phyloP scores from a whole-genome alignment of 371 early-diverging fungal genomes.

The Actinomucor elegans region DNA sequence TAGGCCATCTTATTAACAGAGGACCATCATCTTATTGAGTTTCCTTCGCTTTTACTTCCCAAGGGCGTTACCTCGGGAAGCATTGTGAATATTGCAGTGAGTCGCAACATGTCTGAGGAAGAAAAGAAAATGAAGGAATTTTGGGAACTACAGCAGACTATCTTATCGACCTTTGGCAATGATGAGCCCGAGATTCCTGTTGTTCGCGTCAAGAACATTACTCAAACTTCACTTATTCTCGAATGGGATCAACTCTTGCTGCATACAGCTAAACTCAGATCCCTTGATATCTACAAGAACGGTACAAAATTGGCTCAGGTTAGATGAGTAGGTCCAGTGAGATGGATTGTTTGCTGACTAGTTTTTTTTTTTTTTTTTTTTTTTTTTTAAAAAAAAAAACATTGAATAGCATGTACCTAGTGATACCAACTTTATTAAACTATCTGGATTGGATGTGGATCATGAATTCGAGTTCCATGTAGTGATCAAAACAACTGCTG shows the following conservation, averaged over 20 bases:
- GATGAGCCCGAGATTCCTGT: constrained; percentile 77
- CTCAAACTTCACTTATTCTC: constrained; percentile 88
- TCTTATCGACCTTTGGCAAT: constrained; percentile 78
- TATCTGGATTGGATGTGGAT: constrained; percentile 86
- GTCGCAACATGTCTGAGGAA: constrained; percentile 85
- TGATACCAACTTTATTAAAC: constrained; percentile 69
- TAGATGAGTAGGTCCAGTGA: constrained; percentile 16
- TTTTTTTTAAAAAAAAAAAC: too few species aligned
- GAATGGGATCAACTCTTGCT: constrained; percentile 89
- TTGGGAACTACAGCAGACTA: constrained; percentile 81
- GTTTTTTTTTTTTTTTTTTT: constrained; percentile 1
- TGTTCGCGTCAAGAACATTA: constrained; percentile 73
- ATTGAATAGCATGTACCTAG: constrained; percentile 46
- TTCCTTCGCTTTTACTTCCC: constrained; percentile 94
- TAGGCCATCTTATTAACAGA: constrained; percentile 90
- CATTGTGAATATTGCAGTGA: constrained; percentile 91
- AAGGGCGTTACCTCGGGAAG: constrained; percentile 91
- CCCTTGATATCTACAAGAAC: constrained; percentile 87
- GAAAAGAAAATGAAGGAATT: constrained; percentile 79
- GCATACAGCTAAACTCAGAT: constrained; percentile 76
- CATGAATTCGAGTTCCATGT: constrained; percentile 86
- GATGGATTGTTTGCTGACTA: background rate
- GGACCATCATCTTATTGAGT: constrained; percentile 97
- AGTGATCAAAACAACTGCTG: constrained; percentile 88
- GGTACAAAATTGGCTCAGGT: constrained; percentile 52